Evolutionary conservation across 2,329 filamentous ascomycete species (phyloP), one percentile per base, ranked within the genome.

Genomic region (Xylogone sp.): DNA sequence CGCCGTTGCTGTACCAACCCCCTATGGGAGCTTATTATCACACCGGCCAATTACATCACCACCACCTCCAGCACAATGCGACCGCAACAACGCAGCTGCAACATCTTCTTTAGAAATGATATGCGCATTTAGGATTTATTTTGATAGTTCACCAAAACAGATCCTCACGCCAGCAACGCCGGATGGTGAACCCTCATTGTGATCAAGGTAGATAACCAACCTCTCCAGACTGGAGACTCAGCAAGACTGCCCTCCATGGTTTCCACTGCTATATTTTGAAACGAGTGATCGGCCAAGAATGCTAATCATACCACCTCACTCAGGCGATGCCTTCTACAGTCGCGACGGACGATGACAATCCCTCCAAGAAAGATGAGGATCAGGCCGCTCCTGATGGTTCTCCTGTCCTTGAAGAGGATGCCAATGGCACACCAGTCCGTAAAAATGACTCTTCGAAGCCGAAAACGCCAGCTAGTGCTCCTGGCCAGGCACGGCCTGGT

Each of bases 381-480:
- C 49, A 44, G 42, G 44, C 51, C 20, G 53, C 54, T 22, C 56
- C 56, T 16, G 50, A 51, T 27, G 55, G 54, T 31, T 49, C 49
- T 42, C 45, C 57, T 7, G 53, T 54, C 42, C 27, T 51, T 31
- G 61, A 55, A 39, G 48, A 48, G 27, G 54, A 56, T 53, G 55
- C 58, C 24, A 56, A 59, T 57, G 56, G 50, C 12, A 58, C 59
- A 16, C 54, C 59, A 2, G 45, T 47, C 39, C 51, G 50, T 21
- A 62, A 59, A 46, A 20, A 52, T 18, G 43, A 57, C 8, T 53
- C 51, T 12, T 56, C 56, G 21, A 59, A 59, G 44, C 49, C 48
- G 10, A 49, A 46, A 21, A 60, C 57, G 7, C 61, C 64, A 2
- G 58, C 54, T 24, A 61, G 58, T 27, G 62, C 59, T 13, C 63